These are phyloP conservation scores for Lathyrus aphaca DNA, from an alignment of 306 rosid genomes.

Conservation along the genomic window DNA sequence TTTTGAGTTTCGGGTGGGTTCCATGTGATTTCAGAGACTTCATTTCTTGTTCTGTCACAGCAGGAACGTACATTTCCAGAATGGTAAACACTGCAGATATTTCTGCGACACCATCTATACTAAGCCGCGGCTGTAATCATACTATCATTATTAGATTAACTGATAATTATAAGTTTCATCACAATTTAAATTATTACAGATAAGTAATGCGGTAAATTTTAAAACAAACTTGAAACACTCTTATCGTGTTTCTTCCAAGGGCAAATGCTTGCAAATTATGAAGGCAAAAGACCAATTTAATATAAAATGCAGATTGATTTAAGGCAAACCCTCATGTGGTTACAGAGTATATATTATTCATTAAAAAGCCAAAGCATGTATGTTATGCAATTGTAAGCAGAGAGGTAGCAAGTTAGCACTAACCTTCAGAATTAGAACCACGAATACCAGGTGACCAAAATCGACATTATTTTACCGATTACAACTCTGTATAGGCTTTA, in stretches of 20 bases:
- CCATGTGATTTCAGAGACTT: slow-evolving; percentile 31
- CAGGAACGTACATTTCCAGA: slow-evolving; percentile 23
- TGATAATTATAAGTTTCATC: not conserved
- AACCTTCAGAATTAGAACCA: slow-evolving; percentile 50
- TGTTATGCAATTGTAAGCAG: slow-evolving; percentile 30
- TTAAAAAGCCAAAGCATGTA: slow-evolving; percentile 25
- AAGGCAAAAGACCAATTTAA: slow-evolving; percentile 21
- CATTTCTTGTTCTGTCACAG: slow-evolving; percentile 34
- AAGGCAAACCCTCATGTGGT: slow-evolving; percentile 15
- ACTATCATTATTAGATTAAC: slow-evolving; percentile 16
- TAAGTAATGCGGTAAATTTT: not conserved
- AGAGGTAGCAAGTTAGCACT: slow-evolving; percentile 35
- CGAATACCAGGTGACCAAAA: slow-evolving; percentile 31
- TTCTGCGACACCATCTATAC: slow-evolving; percentile 2
- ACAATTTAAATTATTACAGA: not conserved
- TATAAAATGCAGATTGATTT: slow-evolving; percentile 4
- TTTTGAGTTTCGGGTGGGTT: not conserved
- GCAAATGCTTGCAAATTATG: not conserved
- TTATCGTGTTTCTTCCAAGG: not conserved
- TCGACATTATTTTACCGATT: not conserved
- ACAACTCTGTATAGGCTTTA: slow-evolving; percentile 37
- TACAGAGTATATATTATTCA: not conserved
- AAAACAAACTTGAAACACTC: not conserved
- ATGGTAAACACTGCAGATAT: slow-evolving; percentile 19
- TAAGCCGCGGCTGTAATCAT: slow-evolving; percentile 9